Evolutionary conservation across 2,329 filamentous ascomycete species (phyloP).

Genomic region (Pseudofabraea citricarpa): DNA sequence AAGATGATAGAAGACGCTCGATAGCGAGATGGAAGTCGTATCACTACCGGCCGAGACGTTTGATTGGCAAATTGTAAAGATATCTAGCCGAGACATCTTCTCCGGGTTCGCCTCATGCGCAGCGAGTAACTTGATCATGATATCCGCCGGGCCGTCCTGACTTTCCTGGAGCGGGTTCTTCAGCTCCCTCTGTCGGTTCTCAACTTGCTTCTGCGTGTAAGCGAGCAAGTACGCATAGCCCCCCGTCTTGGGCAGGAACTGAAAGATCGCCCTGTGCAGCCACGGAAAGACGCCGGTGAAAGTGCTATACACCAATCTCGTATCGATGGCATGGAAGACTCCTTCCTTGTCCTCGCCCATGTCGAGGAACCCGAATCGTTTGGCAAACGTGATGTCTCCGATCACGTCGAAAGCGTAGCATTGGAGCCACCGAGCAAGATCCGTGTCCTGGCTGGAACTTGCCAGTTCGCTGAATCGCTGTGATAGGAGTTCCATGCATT

Average conservation of each 20-base stretch:
- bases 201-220: constrained; percentile 16
- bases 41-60: constrained; percentile 37
- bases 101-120: constrained; percentile 28
- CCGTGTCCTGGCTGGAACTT: constrained; percentile 21
- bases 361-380: constrained; percentile 40
- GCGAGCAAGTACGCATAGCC: constrained; percentile 13
- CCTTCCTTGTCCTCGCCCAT: constrained; percentile 38
- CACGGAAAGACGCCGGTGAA: constrained; percentile 37
- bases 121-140: constrained; percentile 37
- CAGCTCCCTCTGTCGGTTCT: constrained; percentile 7
- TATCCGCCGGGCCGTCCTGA: constrained; percentile 25
- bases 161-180: constrained; percentile 10
- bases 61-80: constrained; percentile 16
- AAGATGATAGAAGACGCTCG: constrained; percentile 39
- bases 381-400: constrained; percentile 41
- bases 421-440: constrained; percentile 40
- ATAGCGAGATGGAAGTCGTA: constrained; percentile 45
- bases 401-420: constrained; percentile 48
- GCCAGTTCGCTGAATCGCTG: constrained; percentile 34
- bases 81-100: constrained; percentile 30
- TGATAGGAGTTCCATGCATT: constrained; percentile 37
- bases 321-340: constrained; percentile 35
- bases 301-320: constrained; percentile 30
- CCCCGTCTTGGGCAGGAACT: constrained; percentile 14
- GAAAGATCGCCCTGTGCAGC: constrained; percentile 32